phyloP scores from a whole-genome alignment of 805 yeast genomes.

The Saccharomycopsis fodiens region DNA sequence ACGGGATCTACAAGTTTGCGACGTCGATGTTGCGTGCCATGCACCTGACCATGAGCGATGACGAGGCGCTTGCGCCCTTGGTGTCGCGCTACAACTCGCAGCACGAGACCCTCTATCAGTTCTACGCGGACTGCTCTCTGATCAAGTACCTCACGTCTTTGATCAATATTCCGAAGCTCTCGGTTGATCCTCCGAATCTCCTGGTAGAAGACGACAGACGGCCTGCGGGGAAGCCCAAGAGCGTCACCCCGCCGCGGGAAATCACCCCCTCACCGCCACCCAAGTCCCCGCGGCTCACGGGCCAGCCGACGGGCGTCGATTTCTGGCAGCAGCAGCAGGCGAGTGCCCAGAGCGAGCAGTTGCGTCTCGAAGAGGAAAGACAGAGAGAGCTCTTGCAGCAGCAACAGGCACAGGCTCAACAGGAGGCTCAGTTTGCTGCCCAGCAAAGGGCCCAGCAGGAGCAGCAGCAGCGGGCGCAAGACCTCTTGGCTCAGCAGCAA shows the following conservation, averaged over 20 bases:
- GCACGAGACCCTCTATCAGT: constrained; percentile 59
- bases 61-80: constrained; percentile 70
- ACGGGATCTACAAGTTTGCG: constrained; percentile 84
- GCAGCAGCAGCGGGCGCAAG: constrained; percentile 64
- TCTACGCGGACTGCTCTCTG: constrained; percentile 85
- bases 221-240: constrained; percentile 20
- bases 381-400: constrained; percentile 60
- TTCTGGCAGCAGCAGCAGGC: constrained; percentile 42
- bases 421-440: constrained; percentile 58
- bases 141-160: constrained; percentile 28
- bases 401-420: constrained; percentile 59
- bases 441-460: constrained; percentile 66
- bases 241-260: constrained; percentile 29
- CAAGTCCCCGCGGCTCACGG: constrained; percentile 28
- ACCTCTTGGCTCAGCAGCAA: constrained; percentile 59
- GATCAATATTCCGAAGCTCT: constrained; percentile 21
- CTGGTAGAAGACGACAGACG: constrained; percentile 22
- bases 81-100: constrained; percentile 65
- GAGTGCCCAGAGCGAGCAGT: constrained; percentile 52
- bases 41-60: constrained; percentile 63
- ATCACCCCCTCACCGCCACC: too few species aligned
- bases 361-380: constrained; percentile 49
- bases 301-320: constrained; percentile 51
- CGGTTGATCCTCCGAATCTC: constrained; percentile 29
- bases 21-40: constrained; percentile 88